Conservation (phyloP, 441 rosid genomes). For the Pelargonium citronellum region DNA sequence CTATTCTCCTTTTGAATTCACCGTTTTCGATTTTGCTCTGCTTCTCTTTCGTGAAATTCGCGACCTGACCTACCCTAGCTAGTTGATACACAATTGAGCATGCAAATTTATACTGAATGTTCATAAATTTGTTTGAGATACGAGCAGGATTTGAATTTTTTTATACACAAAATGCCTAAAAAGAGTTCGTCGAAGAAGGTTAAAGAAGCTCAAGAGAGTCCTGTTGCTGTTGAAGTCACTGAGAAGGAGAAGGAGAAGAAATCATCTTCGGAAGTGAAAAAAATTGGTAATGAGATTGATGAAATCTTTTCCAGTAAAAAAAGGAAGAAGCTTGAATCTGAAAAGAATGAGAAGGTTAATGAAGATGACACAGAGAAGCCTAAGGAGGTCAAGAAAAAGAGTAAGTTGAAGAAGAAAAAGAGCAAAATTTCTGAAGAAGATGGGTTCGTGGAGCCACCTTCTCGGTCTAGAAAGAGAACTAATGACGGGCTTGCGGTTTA, state of each 20-base stretch:
- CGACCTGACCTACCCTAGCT: no score
- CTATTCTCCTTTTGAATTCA: no score
- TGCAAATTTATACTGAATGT: no score
- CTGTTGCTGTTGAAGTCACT: background rate
- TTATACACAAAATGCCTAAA: conserved; percentile 27
- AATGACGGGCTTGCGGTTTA: conserved; percentile 46
- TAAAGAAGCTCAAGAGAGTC: conserved; percentile 19
- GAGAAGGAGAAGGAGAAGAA: conserved; percentile 20
- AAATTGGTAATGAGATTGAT: conserved; percentile 38
- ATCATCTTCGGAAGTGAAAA: conserved; percentile 26
- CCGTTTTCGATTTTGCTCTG: no score
- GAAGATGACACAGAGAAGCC: conserved; percentile 11
- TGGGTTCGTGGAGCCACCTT: conserved; percentile 21
- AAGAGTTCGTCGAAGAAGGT: conserved; percentile 26
- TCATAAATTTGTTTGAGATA: no score
- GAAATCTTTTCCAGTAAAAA: conserved; percentile 40
- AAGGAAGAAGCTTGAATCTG: conserved; percentile 29
- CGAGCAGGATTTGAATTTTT: no score
- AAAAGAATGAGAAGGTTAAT: conserved; percentile 2
- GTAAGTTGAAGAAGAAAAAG: conserved; percentile 29
- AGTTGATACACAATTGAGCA: no score
- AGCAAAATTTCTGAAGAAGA: conserved; percentile 24
- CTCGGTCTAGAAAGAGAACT: conserved; percentile 43
- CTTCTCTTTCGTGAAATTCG: no score
- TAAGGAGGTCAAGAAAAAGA: conserved; percentile 9